Percentiles rank a stretch among this genome's conserved stretches.
These are phyloP conservation scores for Thinopyrum elongatum DNA, from an alignment of 176 grass and related monocot species.

Conservation along the genomic window DNA sequence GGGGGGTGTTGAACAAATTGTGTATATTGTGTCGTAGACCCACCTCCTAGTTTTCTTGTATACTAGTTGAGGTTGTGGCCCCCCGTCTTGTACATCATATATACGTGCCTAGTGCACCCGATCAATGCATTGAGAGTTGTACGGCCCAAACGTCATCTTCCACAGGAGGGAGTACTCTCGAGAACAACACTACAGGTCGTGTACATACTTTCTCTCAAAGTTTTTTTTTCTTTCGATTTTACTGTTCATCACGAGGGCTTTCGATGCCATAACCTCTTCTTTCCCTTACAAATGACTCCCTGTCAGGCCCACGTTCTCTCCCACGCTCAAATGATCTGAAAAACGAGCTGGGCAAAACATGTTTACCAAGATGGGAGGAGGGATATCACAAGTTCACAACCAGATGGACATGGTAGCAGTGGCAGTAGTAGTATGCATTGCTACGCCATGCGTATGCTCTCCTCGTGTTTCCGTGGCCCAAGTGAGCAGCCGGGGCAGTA, in stretches of 20 bases:
- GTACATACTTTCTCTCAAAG: background rate
- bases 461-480: constrained; percentile 23
- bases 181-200: background rate
- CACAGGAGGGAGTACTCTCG: too few relatives aligned
- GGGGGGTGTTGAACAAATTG: too few relatives aligned
- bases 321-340: constrained; percentile 13
- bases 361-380: too few relatives aligned
- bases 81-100: too few relatives aligned
- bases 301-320: background rate
- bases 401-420: background rate
- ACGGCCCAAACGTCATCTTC: too few relatives aligned
- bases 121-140: too few relatives aligned
- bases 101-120: too few relatives aligned
- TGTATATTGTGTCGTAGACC: too few relatives aligned
- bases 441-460: background rate
- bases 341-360: background rate
- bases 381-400: background rate
- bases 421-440: background rate
- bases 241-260: too few relatives aligned
- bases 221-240: background rate
- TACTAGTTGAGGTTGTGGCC: too few relatives aligned
- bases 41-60: too few relatives aligned
- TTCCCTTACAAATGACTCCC: background rate
- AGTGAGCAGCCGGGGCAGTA: background rate
- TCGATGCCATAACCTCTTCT: background rate